Evolutionary conservation across 495 filamentous ascomycete genomes (phyloP), one percentile per base, ranked within the genome.

Genomic region (Parachaetomium inaequale): DNA sequence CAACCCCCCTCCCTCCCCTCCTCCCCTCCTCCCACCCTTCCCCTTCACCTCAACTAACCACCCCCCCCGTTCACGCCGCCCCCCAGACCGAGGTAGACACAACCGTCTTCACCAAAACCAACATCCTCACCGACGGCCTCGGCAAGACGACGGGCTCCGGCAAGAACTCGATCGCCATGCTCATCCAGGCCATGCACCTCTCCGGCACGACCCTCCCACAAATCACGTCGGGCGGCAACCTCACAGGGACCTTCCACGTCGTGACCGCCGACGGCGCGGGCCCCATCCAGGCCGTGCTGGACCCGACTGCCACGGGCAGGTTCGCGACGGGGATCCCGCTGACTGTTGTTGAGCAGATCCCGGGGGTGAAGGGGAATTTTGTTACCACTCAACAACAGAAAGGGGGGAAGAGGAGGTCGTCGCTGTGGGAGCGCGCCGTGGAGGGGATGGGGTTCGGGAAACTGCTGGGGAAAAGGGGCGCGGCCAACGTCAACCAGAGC

Each of bases 191-290:
- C 63, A 74, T 75, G 66, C 69, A 66, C 26, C 68, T 63, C 4
- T 76, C 74, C 3, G 75, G 75, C 38, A 28, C 32, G 45, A 72
- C 68, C 42, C 65, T 77, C 28, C 72, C 75, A 42, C 75, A 77
- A 58, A 68, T 77, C 26, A 70, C 67, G 26, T 31, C 51, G 8
- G 70, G 70, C 47, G 75, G 75, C 63, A 65, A 65, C 40, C 55
- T 77, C 58, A 63, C 67, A 38, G 73, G 72, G 68, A 43, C 45
- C n/a, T 66, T 68, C 38, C 74, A 74, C 68, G 72, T 75, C 61
- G 73, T 77, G 49, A 77, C 73, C 50, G 68, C 70, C 60, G 75
- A 75, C 54, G 75, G 73, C 51, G 73, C 74, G 28, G 75, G 75
- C 29, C 75, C 75, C 34, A 67, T 72, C 63, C 68, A 68, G n/a